These are phyloP conservation scores for Rhizodiscina lignyota DNA, from an alignment of 495 filamentous ascomycete genomes.

Conservation along the genomic window DNA sequence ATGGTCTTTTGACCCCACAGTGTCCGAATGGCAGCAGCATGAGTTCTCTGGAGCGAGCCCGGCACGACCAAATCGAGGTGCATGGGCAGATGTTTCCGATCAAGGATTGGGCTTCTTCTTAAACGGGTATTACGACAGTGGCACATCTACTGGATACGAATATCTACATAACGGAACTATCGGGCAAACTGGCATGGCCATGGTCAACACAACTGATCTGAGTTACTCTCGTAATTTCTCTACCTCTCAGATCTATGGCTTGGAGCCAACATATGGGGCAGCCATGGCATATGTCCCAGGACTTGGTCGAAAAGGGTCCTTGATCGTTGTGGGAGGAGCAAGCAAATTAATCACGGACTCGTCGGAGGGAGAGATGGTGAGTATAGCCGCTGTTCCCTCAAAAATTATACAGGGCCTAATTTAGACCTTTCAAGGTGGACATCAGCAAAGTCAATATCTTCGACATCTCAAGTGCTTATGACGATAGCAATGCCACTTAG, in stretches of 20 bases:
- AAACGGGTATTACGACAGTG: conserved; percentile 24
- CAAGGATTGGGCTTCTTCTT: conserved; percentile 25
- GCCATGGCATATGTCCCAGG: conserved; percentile 5
- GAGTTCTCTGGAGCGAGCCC: conserved; percentile 14
- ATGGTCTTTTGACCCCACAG: conserved; percentile 13
- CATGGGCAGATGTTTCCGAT: conserved; percentile 20
- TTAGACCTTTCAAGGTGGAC: too few species aligned
- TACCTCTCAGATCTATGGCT: conserved; percentile 2
- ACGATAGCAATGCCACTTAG: too few species aligned
- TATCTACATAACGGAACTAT: conserved; percentile 6
- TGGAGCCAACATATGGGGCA: conserved; percentile 7
- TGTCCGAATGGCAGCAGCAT: conserved; percentile 25
- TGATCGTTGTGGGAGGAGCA: conserved; percentile 9
- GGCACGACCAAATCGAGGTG: conserved; percentile 21
- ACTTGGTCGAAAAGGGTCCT: conserved; percentile 6
- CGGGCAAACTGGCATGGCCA: conserved; percentile 22
- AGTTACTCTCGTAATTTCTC: conserved; percentile 14
- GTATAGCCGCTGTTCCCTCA: too few species aligned
- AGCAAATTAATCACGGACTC: background rate
- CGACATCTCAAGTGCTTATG: too few species aligned
- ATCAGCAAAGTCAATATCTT: too few species aligned
- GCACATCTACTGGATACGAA: conserved; percentile 11
- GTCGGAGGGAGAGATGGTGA: background rate
- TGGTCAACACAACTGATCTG: conserved; percentile 19
- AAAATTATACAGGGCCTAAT: too few species aligned